Evolutionary conservation across 176 grass and related monocot species (phyloP).

Genomic region (Phoenix roebelenii): DNA sequence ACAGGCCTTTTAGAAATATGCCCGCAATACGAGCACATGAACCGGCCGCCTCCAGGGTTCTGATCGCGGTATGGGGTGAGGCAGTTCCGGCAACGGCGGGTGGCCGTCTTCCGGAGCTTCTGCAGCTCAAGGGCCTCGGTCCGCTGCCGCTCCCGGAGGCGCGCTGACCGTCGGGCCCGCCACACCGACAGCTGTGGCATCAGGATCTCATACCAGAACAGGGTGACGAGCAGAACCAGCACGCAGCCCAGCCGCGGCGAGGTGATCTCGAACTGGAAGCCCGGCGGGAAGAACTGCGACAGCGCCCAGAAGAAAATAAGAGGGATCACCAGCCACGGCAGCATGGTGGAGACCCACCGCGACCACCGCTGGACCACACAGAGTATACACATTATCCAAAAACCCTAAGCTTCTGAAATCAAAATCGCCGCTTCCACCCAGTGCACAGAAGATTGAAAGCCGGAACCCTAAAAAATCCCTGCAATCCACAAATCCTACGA

Average conservation of each 20-base stretch:
- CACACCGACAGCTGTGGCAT: slow-evolving; percentile 67
- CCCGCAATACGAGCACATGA: slow-evolving; percentile 96
- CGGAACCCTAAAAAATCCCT: slow-evolving; percentile 26
- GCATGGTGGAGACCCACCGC: slow-evolving; percentile 79
- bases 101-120: slow-evolving; percentile 83
- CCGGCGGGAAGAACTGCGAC: slow-evolving; percentile 70
- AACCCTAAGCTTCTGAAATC: slow-evolving; percentile 8
- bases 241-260: slow-evolving; percentile 87
- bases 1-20: slow-evolving; percentile 84
- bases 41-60: slow-evolving; percentile 75
- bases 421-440: neutral
- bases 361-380: slow-evolving; percentile 95
- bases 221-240: slow-evolving; percentile 77
- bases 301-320: slow-evolving; percentile 73
- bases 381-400: slow-evolving; percentile 86
- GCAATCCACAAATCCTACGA: neutral
- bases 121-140: slow-evolving; percentile 64
- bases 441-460: slow-evolving; percentile 15
- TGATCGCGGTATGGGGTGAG: slow-evolving; percentile 82
- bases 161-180: slow-evolving; percentile 66
- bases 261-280: slow-evolving; percentile 82
- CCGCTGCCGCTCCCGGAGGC: slow-evolving; percentile 63
- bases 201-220: slow-evolving; percentile 97
- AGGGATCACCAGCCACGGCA: slow-evolving; percentile 83
- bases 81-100: slow-evolving; percentile 83